Evolutionary conservation across 2,329 filamentous ascomycete genomes (phyloP), one percentile per base, ranked within the genome.

Genomic region (Fusarium beomiforme): DNA sequence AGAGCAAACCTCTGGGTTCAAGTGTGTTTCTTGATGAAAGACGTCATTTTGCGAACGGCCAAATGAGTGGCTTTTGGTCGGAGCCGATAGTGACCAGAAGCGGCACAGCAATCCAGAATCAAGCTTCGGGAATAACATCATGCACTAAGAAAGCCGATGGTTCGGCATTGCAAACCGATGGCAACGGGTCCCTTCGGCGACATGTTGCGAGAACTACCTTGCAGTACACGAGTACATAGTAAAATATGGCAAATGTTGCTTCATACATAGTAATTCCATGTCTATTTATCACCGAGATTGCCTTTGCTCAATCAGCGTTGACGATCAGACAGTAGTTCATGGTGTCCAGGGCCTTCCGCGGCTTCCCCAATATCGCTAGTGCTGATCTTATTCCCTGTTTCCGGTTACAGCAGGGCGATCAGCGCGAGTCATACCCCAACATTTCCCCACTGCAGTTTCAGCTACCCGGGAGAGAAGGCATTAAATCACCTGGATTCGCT

Each of bases 1-100:
- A 13, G 12, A 13, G 4, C 10, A 12, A 24, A 23, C 0, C 7
- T 0, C n/a, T 33, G 9, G 11, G 0, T 13, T 34, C 11, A 23
- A 19, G 3, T 5, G 19, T 14, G 4, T 19, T 29, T 14, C 10
- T 34, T 23, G 21, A 17, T 24, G n/a, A 16, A 2, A 36, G 37
- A 60, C 31, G 16, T 34, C 21, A 29, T 37, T 44, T n/a, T 19
- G 4, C 11, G 7, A 9, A 64, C 36, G 36, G 42, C 24, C 41
- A n/a, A 37, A 36, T 16, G 24, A 14, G 7, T 26, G 4, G 2
- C 12, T 11, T 12, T 26, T 6, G 19, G 19, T 33, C 49, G 50
- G 31, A 58, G 24, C 24, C 49, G 49, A 56, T n/a, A n/a, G n/a
- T 21, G 14, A 6, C 5, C 2, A 10, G 5, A 14, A n/a, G 6